Conservation (phyloP, 2,329 filamentous ascomycete species). For the Clarireedia hainanense region DNA sequence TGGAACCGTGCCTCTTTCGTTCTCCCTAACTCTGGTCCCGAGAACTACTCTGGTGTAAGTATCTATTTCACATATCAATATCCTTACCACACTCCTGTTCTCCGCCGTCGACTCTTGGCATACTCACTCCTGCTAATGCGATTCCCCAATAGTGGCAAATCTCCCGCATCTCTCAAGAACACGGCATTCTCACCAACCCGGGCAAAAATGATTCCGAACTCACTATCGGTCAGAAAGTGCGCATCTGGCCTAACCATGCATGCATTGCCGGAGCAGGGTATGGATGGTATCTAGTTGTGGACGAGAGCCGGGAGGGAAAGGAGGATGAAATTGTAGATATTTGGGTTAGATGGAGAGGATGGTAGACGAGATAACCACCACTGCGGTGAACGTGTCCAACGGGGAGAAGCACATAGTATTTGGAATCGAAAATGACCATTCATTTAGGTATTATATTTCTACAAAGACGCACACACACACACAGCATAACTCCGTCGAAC, state of each 20-base stretch:
- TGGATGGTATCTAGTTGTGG: slow-evolving; percentile 67
- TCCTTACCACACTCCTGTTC: not conserved
- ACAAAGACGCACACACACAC: slow-evolving; percentile 1
- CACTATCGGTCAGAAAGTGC: slow-evolving; percentile 56
- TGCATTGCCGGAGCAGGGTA: slow-evolving; percentile 68
- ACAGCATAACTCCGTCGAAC: slow-evolving; percentile 6
- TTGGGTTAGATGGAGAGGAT: slow-evolving; percentile 64
- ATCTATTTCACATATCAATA: not conserved
- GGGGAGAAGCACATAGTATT: not conserved
- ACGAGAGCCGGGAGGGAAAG: slow-evolving; percentile 46
- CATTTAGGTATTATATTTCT: slow-evolving; percentile 9
- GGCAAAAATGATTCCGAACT: slow-evolving; percentile 40
- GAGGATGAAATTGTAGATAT: slow-evolving; percentile 64
- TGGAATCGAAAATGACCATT: not conserved
- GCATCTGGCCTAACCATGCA: slow-evolving; percentile 74
- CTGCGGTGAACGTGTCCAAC: not conserved
- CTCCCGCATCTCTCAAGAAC: slow-evolving; percentile 67
- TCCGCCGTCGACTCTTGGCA: not conserved
- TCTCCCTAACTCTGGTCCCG: slow-evolving; percentile 3
- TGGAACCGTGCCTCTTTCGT: slow-evolving; percentile 38
- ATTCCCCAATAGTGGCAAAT: slow-evolving; percentile 49
- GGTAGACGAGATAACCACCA: slow-evolving; percentile 37
- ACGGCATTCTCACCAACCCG: slow-evolving; percentile 61
- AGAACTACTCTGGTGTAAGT: slow-evolving; percentile 4
- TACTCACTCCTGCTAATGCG: not conserved